phyloP scores from a whole-genome alignment of 148 eudicot genomes.

The Chenopodium quinoa region DNA sequence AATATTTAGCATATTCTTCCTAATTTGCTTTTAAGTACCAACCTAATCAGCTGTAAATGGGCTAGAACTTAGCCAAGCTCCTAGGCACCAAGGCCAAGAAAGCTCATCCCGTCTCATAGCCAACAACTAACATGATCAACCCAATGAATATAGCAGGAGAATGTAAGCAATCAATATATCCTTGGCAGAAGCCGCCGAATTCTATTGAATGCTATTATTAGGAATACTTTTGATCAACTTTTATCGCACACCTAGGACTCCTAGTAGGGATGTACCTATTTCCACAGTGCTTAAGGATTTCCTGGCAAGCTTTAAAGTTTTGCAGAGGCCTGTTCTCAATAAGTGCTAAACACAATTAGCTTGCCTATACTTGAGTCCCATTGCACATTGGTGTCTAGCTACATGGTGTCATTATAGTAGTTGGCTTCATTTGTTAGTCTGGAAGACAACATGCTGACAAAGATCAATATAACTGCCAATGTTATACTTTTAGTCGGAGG shows the following conservation, averaged over 20 bases:
- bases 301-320: neutral
- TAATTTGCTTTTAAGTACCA: neutral
- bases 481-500: too few relatives aligned
- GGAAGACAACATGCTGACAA: too few relatives aligned
- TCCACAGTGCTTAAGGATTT: neutral
- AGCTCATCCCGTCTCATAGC: neutral
- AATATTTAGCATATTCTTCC: neutral
- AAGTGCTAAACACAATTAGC: too few relatives aligned
- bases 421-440: too few relatives aligned
- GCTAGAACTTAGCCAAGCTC: neutral
- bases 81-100: neutral
- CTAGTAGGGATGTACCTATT: neutral
- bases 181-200: neutral
- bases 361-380: neutral
- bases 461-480: too few relatives aligned
- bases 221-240: too few relatives aligned
- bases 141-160: neutral
- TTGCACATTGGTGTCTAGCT: constrained; percentile 10
- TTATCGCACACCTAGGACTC: neutral
- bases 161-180: neutral
- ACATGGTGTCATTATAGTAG: too few relatives aligned
- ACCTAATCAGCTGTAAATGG: neutral
- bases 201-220: too few relatives aligned
- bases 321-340: neutral
- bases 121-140: neutral